A percentile compares a stretch with the other conserved stretches of the same genome.
Conservation (phyloP, 1,139 yeast genomes). For the Suhomyces bolitotheri region DNA sequence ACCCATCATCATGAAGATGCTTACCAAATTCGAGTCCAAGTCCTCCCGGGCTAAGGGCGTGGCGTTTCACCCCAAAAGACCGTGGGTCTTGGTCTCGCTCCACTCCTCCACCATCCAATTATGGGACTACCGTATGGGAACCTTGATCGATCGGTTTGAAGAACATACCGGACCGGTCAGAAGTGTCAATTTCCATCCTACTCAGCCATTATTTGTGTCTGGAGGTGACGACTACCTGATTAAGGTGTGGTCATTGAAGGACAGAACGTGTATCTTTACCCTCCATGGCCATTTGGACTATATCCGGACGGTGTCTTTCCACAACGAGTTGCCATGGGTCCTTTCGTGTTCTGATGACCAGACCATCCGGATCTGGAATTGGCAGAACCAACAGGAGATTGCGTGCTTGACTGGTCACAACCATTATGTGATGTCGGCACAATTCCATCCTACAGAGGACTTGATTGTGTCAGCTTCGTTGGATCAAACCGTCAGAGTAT, state of each 20-base stretch:
- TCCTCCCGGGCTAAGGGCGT: constrained; percentile 98
- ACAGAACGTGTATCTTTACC: constrained; percentile 89
- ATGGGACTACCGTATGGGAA: constrained; percentile 99
- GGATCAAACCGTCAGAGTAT: constrained; percentile 98
- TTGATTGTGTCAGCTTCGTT: constrained; percentile 92
- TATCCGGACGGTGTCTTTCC: constrained; percentile 92
- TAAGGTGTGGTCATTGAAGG: constrained; percentile 93
- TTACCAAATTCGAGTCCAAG: constrained; percentile 97
- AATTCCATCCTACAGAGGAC: constrained; percentile 95
- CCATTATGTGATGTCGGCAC: constrained; percentile 98
- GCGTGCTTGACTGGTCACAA: constrained; percentile 98
- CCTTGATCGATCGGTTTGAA: constrained; percentile 91
- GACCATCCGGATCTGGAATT: constrained; percentile 98
- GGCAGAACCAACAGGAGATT: constrained; percentile 98
- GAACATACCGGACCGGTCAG: constrained; percentile 99
- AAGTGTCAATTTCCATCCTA: constrained; percentile 93
- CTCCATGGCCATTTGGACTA: constrained; percentile 93
- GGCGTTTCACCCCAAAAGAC: constrained; percentile 95
- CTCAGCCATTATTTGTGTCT: constrained; percentile 94
- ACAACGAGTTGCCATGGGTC: constrained; percentile 96
- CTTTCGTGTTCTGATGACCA: constrained; percentile 96
- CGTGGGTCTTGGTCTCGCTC: constrained; percentile 94
- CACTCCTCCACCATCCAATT: constrained; percentile 94
- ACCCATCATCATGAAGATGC: constrained; percentile 77
- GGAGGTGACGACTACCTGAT: constrained; percentile 97